Conservation (phyloP, 192 early-diverging fungal genomes). For the Dispira parvispora region DNA sequence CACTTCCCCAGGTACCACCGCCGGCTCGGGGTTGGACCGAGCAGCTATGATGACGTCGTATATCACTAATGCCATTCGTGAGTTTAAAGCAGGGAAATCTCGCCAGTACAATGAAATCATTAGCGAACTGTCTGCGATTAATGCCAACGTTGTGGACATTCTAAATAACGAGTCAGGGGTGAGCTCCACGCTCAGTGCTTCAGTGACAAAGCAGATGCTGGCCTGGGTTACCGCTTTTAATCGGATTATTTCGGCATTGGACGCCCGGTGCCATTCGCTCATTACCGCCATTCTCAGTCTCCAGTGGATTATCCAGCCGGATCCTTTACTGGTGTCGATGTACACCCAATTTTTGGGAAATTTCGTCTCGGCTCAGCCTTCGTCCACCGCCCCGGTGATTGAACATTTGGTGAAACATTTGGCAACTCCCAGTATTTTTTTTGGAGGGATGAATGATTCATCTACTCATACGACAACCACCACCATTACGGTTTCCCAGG, state of each 20-base stretch:
- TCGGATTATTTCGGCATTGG: conserved; percentile 11
- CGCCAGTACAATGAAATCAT: conserved; percentile 5
- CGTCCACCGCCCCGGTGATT: conserved; percentile 41
- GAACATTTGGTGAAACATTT: conserved; percentile 28
- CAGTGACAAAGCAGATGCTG: background rate
- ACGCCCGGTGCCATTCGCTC: conserved; percentile 26
- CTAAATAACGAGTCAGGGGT: too few species aligned
- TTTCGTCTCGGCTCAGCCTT: conserved; percentile 57
- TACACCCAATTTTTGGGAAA: conserved; percentile 50
- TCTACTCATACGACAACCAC: background rate
- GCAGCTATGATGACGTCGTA: conserved; percentile 4
- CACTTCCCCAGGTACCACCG: background rate
- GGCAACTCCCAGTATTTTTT: background rate
- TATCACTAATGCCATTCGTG: background rate
- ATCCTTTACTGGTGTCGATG: conserved; percentile 29
- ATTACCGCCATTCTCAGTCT: conserved; percentile 42
- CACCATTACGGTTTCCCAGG: conserved; percentile 7
- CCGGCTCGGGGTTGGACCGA: background rate
- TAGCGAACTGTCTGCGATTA: background rate
- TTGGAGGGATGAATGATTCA: too few species aligned
- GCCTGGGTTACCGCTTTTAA: conserved; percentile 2
- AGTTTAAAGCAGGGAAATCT: conserved; percentile 2
- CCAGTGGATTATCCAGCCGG: conserved; percentile 34
- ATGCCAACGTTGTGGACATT: background rate
- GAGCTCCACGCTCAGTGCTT: background rate